phyloP scores from a whole-genome alignment of 2,329 filamentous ascomycete genomes.

The Arthrocladium fulminans region DNA sequence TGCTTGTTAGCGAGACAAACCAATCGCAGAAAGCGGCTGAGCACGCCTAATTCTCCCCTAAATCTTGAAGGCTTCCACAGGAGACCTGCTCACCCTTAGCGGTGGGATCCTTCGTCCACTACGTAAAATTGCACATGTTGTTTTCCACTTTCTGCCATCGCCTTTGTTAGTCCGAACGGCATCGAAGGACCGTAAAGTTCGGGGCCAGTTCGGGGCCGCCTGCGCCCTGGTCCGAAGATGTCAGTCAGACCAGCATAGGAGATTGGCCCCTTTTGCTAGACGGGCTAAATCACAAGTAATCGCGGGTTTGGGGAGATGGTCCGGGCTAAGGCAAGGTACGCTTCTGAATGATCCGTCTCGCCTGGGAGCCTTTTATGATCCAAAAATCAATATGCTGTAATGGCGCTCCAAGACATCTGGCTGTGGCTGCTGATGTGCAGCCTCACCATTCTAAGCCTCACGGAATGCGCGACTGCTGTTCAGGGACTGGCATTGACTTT shows the following conservation, averaged over 20 bases:
- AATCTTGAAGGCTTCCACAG: neutral
- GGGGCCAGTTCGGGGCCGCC: neutral
- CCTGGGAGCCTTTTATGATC: too few species aligned
- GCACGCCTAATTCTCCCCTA: constrained; percentile 1
- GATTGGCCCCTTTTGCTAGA: neutral
- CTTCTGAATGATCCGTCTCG: too few species aligned
- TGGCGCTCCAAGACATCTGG: too few species aligned
- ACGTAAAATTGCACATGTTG: neutral
- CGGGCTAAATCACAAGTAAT: too few species aligned
- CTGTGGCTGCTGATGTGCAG: too few species aligned
- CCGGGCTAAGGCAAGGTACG: too few species aligned
- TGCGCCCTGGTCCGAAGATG: neutral
- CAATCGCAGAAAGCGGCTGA: neutral
- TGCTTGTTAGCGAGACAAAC: neutral
- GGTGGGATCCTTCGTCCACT: neutral
- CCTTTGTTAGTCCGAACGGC: neutral
- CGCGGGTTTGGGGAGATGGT: too few species aligned
- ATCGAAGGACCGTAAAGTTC: neutral
- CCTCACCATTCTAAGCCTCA: too few species aligned
- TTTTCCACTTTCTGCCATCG: neutral
- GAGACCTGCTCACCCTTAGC: neutral
- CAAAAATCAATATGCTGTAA: too few species aligned
- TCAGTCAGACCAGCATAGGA: neutral
- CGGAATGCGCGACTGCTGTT: too few species aligned
- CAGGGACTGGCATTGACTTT: too few species aligned